Base-by-base conservation (phyloP, 2,329 filamentous ascomycete species). In the Aureobasidium uvarum region DNA sequence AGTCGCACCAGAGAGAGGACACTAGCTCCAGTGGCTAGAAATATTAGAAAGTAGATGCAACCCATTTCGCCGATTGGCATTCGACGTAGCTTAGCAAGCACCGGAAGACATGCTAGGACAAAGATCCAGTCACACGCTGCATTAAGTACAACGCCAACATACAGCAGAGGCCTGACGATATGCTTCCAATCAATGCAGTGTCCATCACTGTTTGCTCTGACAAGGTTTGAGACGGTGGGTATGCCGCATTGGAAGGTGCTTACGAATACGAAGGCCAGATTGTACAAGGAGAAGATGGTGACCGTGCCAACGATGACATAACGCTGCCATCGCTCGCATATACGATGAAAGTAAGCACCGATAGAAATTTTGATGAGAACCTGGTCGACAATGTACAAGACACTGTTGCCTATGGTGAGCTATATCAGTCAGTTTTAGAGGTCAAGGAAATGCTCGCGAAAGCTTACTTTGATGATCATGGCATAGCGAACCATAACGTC, bases 101-200 rank as follows among this genome's bases (percentile, higher is more conserved):
- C 4, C n/a, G 62, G 54, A 36, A 65, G 50, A 20, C 59, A 64
- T n/a, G 58, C 56, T 11, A 58, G 23, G 28, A 64, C 55, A 38
- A 67, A 60, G 10, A 67, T 23, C 62, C 62, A 67, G 56, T 67
- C 66, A n/a, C 58, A 46, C 8, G 50, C 48, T 10, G 66, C 62
- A 25, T 67, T 67, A 1, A 67, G 43, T 1, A 43, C 10, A 20
- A 64, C 50, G 1, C 23, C 50, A n/a, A 65, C 45, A 39, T 63
- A 65, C 10, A 62, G 54, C 23, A 67, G 38, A 14, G 66, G 66
- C 14, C 50, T 59, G 25, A 67, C 36, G 11, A 48, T 23, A 14
- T 25, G 52, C 14, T 45, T 23, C 62, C 62, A 67, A 20, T 45
- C 41, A 41, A 67, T 54, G 20, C 66, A 67, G 18, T 38, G 25